Evolutionary conservation across 495 filamentous ascomycete species (phyloP).

Genomic region (Neurospora sp.): DNA sequence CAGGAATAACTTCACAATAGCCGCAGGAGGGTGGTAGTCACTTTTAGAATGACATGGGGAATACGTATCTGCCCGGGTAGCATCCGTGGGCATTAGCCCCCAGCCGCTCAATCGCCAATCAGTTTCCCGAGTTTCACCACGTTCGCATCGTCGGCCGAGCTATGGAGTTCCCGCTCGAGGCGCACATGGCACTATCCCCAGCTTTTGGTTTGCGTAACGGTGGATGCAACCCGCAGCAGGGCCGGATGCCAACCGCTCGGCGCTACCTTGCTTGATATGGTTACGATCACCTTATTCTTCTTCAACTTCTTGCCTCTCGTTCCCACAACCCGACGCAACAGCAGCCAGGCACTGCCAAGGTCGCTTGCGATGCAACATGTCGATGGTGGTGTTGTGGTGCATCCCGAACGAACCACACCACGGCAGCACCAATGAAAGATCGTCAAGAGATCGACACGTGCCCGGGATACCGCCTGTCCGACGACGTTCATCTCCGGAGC

Average conservation of each 20-base stretch:
- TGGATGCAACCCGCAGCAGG: not conserved
- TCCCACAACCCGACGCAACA: not conserved
- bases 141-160: not conserved
- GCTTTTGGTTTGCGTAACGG: not conserved
- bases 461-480: not conserved
- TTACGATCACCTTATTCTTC: not conserved
- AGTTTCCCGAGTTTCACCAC: not conserved
- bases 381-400: not conserved
- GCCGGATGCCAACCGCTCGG: not conserved
- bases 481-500: not conserved
- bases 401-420: not conserved
- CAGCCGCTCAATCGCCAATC: constrained; percentile 1
- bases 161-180: not conserved
- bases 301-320: not conserved
- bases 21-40: not conserved
- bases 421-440: not conserved
- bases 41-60: not conserved
- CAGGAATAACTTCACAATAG: not conserved
- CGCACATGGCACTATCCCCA: not conserved
- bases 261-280: not conserved
- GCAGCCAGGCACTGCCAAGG: not conserved
- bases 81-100: not conserved
- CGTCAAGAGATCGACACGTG: not conserved
- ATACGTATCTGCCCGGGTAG: not conserved
- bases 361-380: not conserved